Evolutionary conservation across 345 rosid genomes (phyloP), one percentile per base, ranked within the genome.

Genomic region (Acer yangbiense): DNA sequence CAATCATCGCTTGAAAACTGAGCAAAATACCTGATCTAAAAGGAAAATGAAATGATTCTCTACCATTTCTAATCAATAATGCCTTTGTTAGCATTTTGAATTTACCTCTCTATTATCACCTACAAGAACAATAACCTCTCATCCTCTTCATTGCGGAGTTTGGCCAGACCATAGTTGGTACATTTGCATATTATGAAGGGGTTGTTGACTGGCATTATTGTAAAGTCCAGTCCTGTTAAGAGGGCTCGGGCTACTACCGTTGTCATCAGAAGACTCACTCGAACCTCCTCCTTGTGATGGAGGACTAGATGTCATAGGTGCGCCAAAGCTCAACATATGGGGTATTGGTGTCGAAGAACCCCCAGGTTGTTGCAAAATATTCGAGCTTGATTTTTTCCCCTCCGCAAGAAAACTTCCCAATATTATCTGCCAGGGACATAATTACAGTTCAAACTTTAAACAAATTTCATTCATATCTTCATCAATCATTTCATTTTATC

Each of bases 401-500:
- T 87, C 94, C 0, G 86, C 87, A 35, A 92, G 77, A 73, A 96
- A 96, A 91, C 99, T 94, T 74, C 98, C 99, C 43, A 94, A 89
- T 64, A 94, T 90, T 20, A 95, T 85, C 99, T 95, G 83, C 20
- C 64, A 82, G 73, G 63, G 60, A 69, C 57, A 69, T 35, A 77
- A 78, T 71, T 71, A 48, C 41, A 58, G 12, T 27, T 46, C 11
- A 35, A 80, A 18, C n/a, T 71, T 67, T 63, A 77, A 64, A 25
- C 50, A 43, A 72, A 74, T 64, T 35, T 18, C 52, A 68, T 18
- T 21, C 23, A 48, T 17, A 41, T 4, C 27, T 41, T 9, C 55
- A 60, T 16, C 48, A 65, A 55, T 8, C 48, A 65, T 55, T 8
- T 16, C 61, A 10, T 67, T 29, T 80, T 63, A 46, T 62, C 62